Evolutionary conservation across 2,329 filamentous ascomycete species (phyloP).

Genomic region (Metarhizium rileyi): DNA sequence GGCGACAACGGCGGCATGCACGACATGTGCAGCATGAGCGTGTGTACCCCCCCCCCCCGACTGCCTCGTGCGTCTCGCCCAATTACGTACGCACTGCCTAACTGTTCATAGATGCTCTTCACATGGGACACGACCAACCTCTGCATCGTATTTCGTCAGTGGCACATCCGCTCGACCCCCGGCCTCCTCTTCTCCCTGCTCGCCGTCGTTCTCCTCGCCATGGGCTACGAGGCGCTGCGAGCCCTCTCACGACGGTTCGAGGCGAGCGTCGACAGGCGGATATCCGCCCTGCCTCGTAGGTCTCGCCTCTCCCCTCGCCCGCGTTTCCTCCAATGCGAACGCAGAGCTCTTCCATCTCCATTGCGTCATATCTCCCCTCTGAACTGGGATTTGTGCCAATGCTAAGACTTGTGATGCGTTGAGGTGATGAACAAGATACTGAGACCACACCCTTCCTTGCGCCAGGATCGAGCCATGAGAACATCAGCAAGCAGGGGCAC

Average conservation of each 20-base stretch:
- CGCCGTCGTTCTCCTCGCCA: constrained; percentile 70
- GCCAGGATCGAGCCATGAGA: constrained; percentile 62
- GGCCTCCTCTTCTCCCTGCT: constrained; percentile 76
- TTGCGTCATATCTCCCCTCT: constrained; percentile 3
- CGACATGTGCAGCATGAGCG: constrained; percentile 82
- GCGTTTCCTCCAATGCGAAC: too few species aligned
- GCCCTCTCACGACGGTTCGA: constrained; percentile 72
- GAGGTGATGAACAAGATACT: constrained; percentile 39
- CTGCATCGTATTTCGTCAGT: constrained; percentile 89
- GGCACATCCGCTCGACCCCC: constrained; percentile 68
- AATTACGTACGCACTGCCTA: background rate
- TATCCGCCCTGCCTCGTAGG: constrained; percentile 46
- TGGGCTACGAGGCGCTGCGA: constrained; percentile 88
- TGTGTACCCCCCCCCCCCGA: constrained; percentile 24
- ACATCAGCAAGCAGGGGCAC: constrained; percentile 58
- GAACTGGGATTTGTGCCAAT: constrained; percentile 15
- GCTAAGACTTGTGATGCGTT: constrained; percentile 19
- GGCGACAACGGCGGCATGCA: constrained; percentile 43
- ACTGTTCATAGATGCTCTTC: constrained; percentile 75
- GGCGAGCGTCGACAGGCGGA: constrained; percentile 35
- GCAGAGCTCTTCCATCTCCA: background rate
- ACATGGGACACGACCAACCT: constrained; percentile 91
- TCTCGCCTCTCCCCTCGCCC: constrained; percentile 6
- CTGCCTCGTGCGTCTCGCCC: background rate
- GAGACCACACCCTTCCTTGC: constrained; percentile 53